phyloP scores from a whole-genome alignment of 2,329 filamentous ascomycete genomes.

The Aspergillus candidus region DNA sequence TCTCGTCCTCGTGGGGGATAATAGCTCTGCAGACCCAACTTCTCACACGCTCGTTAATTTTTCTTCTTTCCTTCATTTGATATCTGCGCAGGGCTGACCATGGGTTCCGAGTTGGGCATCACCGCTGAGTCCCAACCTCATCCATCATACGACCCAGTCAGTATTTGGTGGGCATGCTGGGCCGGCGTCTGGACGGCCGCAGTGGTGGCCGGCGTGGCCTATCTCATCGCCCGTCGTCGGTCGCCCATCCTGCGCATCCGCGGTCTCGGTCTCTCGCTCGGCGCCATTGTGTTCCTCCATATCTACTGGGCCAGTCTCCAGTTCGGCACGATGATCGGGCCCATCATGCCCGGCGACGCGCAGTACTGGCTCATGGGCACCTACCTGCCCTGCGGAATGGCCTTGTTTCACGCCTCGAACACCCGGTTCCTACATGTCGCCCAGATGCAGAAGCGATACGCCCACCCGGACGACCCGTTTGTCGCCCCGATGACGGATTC shows the following conservation, averaged over 20 bases:
- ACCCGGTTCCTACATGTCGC: slow-evolving; percentile 56
- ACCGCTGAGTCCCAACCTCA: slow-evolving; percentile 21
- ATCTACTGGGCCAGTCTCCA: slow-evolving; percentile 33
- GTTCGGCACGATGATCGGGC: slow-evolving; percentile 31
- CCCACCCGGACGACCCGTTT: slow-evolving; percentile 12
- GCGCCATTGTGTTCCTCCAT: slow-evolving; percentile 34
- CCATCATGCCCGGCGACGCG: slow-evolving; percentile 43
- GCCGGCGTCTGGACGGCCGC: slow-evolving; percentile 29
- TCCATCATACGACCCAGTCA: slow-evolving; percentile 16
- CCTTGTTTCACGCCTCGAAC: slow-evolving; percentile 60
- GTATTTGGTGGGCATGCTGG: slow-evolving; percentile 26
- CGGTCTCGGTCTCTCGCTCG: slow-evolving; percentile 32
- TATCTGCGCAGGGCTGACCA: slow-evolving; percentile 4
- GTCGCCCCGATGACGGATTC: slow-evolving; percentile 3
- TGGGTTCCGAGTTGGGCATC: slow-evolving; percentile 28
- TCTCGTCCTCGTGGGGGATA: no score
- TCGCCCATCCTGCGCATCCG: slow-evolving; percentile 34
- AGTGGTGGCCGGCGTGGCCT: slow-evolving; percentile 25
- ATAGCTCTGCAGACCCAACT: no score
- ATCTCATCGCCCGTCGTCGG: slow-evolving; percentile 28
- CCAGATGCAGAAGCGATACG: slow-evolving; percentile 47
- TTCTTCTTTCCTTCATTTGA: no score
- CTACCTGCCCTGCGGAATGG: slow-evolving; percentile 59
- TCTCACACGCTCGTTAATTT: no score
- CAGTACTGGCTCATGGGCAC: slow-evolving; percentile 65